phyloP scores from a whole-genome alignment of 2,329 filamentous ascomycete species.

The Fusarium aywerte region DNA sequence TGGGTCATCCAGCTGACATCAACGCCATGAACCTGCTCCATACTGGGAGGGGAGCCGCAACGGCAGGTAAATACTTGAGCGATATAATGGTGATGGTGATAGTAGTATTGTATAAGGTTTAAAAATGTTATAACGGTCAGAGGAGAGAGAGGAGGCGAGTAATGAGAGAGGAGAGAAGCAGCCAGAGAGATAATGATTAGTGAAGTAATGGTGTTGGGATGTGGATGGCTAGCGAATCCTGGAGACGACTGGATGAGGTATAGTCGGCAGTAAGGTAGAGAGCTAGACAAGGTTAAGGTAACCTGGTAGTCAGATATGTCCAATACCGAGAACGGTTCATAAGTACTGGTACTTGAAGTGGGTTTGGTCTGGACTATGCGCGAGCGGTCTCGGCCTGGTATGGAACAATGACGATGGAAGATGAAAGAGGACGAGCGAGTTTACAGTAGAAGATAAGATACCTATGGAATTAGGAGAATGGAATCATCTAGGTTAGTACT shows the following conservation, averaged over 20 bases:
- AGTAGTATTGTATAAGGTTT: conserved; percentile 18
- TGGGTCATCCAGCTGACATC: conserved; percentile 92
- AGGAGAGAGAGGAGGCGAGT: conserved; percentile 7
- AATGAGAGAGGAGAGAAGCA: conserved; percentile 25
- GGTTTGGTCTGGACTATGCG: conserved; percentile 27
- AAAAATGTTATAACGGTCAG: conserved; percentile 11
- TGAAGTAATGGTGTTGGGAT: conserved; percentile 30
- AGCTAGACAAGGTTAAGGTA: conserved; percentile 25
- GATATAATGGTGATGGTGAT: conserved; percentile 6
- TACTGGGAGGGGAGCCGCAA: conserved; percentile 53
- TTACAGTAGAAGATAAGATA: background rate
- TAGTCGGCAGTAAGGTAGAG: conserved; percentile 23
- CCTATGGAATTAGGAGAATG: background rate
- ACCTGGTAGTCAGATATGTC: conserved; percentile 12
- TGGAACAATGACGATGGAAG: conserved; percentile 27
- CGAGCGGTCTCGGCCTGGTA: conserved; percentile 28
- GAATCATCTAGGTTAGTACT: background rate
- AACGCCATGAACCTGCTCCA: conserved; percentile 84
- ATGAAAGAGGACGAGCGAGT: conserved; percentile 8
- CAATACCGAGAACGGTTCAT: conserved; percentile 26
- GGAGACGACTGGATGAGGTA: conserved; percentile 36
- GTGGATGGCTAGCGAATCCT: conserved; percentile 38
- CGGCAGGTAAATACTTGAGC: conserved; percentile 15
- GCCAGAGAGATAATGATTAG: conserved; percentile 30
- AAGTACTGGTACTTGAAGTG: conserved; percentile 30